phyloP scores from a whole-genome alignment of 352 stramenopile genomes.

The Globisporangium middletonii region DNA sequence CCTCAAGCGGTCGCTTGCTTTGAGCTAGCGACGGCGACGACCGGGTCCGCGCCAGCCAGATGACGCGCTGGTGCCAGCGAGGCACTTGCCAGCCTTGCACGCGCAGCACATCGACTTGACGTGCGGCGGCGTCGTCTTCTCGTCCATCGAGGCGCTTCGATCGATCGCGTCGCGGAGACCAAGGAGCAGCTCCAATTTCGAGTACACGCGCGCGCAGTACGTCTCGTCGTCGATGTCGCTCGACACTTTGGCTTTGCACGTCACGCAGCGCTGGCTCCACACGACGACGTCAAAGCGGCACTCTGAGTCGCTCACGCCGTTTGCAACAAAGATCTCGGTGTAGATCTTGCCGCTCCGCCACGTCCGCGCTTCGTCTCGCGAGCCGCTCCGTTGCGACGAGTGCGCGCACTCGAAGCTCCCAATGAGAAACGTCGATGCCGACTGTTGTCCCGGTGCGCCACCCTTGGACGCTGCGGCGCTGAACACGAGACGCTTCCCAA shows the following conservation, averaged over 20 bases:
- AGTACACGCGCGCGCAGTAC: conserved; percentile 20
- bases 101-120: conserved; percentile 16
- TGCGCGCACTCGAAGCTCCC: conserved; percentile 3
- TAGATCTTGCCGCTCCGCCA: conserved; percentile 20
- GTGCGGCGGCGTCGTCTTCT: conserved; percentile 17
- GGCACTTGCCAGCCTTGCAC: conserved; percentile 19
- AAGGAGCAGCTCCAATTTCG: conserved; percentile 18
- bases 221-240: conserved; percentile 10
- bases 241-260: conserved; percentile 11
- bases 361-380: neutral
- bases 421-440: neutral
- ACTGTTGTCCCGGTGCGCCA: neutral
- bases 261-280: conserved; percentile 20
- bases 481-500: conserved; percentile 1
- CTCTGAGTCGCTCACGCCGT: neutral
- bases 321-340: conserved; percentile 15
- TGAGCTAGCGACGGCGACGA: too few relatives aligned
- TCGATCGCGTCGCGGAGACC: conserved; percentile 7
- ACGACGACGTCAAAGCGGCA: conserved; percentile 18
- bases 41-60: too few relatives aligned
- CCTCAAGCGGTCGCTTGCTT: too few relatives aligned
- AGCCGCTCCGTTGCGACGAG: neutral
- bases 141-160: neutral
- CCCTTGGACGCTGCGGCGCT: neutral
- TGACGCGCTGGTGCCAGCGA: neutral